phyloP scores from a whole-genome alignment of 148 eudicot species.

The Heliosperma pusillum region DNA sequence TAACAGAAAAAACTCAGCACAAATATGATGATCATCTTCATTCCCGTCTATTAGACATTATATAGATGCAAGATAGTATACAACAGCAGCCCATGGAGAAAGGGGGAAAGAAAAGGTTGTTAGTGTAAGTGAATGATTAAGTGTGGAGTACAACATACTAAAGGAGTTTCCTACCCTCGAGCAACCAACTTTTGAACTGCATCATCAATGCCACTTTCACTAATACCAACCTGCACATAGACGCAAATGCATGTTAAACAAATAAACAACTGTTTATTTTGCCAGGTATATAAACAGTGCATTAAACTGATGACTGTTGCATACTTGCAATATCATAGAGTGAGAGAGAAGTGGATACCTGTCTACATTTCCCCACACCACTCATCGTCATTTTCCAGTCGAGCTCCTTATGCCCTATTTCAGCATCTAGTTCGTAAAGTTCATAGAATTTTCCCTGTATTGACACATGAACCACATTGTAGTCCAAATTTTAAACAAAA shows the following conservation, averaged over 20 bases:
- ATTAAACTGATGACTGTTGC: not conserved
- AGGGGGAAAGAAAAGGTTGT: not conserved
- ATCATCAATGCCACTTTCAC: constrained; percentile 93
- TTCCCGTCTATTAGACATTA: not conserved
- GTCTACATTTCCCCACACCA: constrained; percentile 98
- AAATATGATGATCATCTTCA: not conserved
- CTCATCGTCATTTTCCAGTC: constrained; percentile 94
- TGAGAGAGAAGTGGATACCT: constrained; percentile 42
- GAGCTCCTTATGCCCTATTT: constrained; percentile 95
- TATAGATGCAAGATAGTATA: not conserved
- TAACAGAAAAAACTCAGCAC: not conserved
- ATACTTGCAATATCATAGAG: constrained; percentile 2
- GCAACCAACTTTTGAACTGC: constrained; percentile 92
- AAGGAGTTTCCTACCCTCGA: constrained; percentile 64
- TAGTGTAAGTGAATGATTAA: not conserved
- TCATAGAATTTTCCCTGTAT: constrained; percentile 89
- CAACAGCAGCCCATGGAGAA: not conserved
- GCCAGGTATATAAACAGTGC: constrained; percentile 7
- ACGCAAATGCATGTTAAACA: constrained; percentile 1
- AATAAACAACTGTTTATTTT: too few relatives aligned
- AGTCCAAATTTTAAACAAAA: not conserved
- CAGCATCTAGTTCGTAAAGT: constrained; percentile 98
- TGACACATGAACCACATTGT: not conserved
- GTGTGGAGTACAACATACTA: not conserved
- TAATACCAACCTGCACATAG: constrained; percentile 76